Conservation (phyloP, 1,284 basidiomycete genomes). For the Cryptococcus depauperatus region DNA sequence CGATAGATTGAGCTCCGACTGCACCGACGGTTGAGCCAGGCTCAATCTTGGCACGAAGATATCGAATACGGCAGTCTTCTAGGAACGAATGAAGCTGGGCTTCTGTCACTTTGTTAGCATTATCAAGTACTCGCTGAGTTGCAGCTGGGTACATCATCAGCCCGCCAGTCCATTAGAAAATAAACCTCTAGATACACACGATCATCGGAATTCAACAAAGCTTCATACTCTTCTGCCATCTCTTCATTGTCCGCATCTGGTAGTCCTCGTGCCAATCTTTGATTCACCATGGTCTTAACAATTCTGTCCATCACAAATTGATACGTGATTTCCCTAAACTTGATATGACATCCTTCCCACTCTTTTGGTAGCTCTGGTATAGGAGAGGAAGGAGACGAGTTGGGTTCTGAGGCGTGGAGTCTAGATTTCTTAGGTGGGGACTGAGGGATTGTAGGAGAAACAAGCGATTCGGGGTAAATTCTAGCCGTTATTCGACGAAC, state of each 20-base stretch:
- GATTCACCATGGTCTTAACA: constrained; percentile 58
- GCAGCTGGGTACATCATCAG: constrained; percentile 18
- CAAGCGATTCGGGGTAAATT: constrained; percentile 39
- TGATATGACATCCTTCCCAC: constrained; percentile 55
- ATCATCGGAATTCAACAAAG: constrained; percentile 31
- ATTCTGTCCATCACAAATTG: constrained; percentile 66
- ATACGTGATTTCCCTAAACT: constrained; percentile 69
- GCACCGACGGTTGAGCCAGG: constrained; percentile 96
- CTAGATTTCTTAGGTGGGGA: constrained; percentile 4
- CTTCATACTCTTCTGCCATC: constrained; percentile 53
- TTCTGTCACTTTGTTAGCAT: constrained; percentile 82
- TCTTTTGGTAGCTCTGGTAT: constrained; percentile 25
- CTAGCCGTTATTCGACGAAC: constrained; percentile 66
- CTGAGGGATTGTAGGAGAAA: not conserved
- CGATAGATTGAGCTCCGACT: constrained; percentile 97
- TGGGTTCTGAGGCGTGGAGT: constrained; percentile 11
- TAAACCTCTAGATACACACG: constrained; percentile 12
- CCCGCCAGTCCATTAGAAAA: not conserved
- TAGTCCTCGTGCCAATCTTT: constrained; percentile 71
- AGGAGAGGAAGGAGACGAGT: constrained; percentile 4
- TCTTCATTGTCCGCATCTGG: constrained; percentile 59
- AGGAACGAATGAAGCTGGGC: constrained; percentile 73
- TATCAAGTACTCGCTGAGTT: constrained; percentile 68
- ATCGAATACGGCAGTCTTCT: constrained; percentile 79
- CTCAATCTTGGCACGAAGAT: constrained; percentile 89